These are phyloP conservation scores for Hypoxylon lienhwacheense DNA, from an alignment of 495 filamentous ascomycete genomes.

Conservation along the genomic window DNA sequence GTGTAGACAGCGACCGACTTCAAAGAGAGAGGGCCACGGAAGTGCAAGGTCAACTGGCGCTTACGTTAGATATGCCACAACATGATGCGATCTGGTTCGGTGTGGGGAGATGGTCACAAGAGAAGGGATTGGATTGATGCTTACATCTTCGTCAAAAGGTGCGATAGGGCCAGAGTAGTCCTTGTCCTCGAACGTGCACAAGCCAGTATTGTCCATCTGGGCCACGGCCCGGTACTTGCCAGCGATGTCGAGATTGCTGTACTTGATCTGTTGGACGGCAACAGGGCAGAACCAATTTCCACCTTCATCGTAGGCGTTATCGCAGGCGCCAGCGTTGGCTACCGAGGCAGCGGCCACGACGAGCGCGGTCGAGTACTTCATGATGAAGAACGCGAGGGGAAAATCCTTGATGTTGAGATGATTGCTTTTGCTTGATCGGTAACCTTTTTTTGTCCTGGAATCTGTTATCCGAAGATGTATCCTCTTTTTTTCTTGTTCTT, in stretches of 20 bases:
- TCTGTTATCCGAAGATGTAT: conserved; percentile 13
- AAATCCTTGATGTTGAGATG: conserved; percentile 18
- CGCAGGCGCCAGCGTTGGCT: conserved; percentile 35
- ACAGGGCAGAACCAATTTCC: conserved; percentile 61
- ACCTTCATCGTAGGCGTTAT: conserved; percentile 33
- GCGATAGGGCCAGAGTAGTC: conserved; percentile 60
- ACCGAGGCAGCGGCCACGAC: conserved; percentile 36
- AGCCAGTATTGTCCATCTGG: conserved; percentile 59
- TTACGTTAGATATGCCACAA: conserved; percentile 25
- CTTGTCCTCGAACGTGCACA: conserved; percentile 52
- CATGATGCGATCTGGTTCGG: too few relatives aligned
- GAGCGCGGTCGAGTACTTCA: conserved; percentile 35
- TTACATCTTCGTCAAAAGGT: conserved; percentile 68
- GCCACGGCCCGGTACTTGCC: conserved; percentile 63
- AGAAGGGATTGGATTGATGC: conserved; percentile 32
- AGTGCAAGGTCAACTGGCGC: conserved; percentile 65
- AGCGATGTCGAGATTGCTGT: conserved; percentile 56
- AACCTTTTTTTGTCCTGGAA: too few relatives aligned
- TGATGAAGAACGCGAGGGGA: conserved; percentile 9
- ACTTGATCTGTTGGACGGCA: conserved; percentile 60
- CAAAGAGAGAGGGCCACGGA: conserved; percentile 66
- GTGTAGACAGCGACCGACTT: conserved; percentile 67
- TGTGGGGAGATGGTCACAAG: neutral
- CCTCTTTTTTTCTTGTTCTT: too few relatives aligned
- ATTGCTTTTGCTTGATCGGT: conserved; percentile 3